phyloP scores from a whole-genome alignment of 805 yeast genomes.

The Pichia californica region DNA sequence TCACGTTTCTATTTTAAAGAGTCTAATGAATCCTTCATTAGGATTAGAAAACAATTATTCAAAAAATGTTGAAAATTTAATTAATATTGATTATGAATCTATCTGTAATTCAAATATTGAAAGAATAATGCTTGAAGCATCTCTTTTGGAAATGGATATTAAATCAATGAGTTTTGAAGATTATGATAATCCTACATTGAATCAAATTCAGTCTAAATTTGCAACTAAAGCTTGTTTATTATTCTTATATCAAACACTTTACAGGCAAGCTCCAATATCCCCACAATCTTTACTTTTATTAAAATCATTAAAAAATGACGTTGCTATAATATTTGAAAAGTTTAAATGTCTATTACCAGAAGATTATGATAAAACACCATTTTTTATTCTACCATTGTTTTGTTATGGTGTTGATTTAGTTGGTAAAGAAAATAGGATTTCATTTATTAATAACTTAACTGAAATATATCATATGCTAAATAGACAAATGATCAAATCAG shows the following conservation, averaged over 20 bases:
- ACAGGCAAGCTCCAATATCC: conserved; percentile 11
- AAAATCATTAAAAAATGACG: conserved; percentile 5
- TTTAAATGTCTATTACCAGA: no score
- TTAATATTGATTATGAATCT: conserved; percentile 2
- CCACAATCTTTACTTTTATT: conserved; percentile 15
- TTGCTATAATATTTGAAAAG: background rate
- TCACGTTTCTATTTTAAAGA: conserved; percentile 10
- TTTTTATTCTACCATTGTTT: conserved; percentile 12
- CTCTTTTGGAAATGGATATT: conserved; percentile 7
- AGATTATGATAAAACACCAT: no score
- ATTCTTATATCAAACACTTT: conserved; percentile 15
- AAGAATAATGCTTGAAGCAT: conserved; percentile 8
- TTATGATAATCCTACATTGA: background rate
- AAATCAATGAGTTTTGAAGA: background rate
- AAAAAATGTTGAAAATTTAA: background rate
- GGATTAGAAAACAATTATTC: background rate
- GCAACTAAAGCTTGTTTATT: conserved; percentile 11
- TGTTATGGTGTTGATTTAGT: conserved; percentile 14
- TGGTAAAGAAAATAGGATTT: conserved; percentile 2
- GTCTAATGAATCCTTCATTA: conserved; percentile 8
- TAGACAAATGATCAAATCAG: background rate
- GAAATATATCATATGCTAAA: background rate
- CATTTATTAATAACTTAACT: conserved; percentile 4
- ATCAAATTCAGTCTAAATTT: conserved; percentile 5
- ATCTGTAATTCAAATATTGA: conserved; percentile 9